These are phyloP conservation scores for Penicillium silybi DNA, from an alignment of 495 filamentous ascomycete species.

Conservation along the genomic window DNA sequence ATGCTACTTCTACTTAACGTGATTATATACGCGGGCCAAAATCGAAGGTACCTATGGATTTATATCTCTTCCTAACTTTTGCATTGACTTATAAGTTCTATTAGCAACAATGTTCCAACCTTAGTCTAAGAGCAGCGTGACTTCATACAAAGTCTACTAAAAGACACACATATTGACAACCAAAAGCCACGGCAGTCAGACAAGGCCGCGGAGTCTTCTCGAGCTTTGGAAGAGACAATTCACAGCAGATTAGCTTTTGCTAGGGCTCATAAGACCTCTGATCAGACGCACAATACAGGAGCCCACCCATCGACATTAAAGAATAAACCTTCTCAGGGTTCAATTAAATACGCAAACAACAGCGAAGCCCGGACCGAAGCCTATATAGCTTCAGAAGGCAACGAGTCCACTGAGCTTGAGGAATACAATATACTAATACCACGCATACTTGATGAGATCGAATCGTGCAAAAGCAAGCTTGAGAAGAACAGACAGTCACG, in stretches of 20 bases:
- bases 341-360: neutral
- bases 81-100: neutral
- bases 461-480: slow-evolving; percentile 7
- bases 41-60: slow-evolving; percentile 15
- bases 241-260: too few species aligned
- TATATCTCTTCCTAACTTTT: too few species aligned
- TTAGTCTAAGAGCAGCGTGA: slow-evolving; percentile 8
- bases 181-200: neutral
- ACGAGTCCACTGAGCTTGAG: slow-evolving; percentile 1
- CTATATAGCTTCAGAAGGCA: neutral
- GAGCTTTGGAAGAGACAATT: too few species aligned
- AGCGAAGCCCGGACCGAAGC: neutral
- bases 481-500: slow-evolving; percentile 3
- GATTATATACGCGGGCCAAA: slow-evolving; percentile 30
- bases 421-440: slow-evolving; percentile 8
- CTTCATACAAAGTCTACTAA: slow-evolving; percentile 3
- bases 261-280: too few species aligned
- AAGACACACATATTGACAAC: neutral
- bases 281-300: too few species aligned
- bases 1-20: slow-evolving; percentile 35
- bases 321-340: neutral
- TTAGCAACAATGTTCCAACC: slow-evolving; percentile 1
- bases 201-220: neutral
- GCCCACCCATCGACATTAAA: too few species aligned
- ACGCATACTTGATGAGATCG: slow-evolving; percentile 11